Evolutionary conservation across 164 flowering plant genomes (phyloP).

Genomic region (Piper betle): DNA sequence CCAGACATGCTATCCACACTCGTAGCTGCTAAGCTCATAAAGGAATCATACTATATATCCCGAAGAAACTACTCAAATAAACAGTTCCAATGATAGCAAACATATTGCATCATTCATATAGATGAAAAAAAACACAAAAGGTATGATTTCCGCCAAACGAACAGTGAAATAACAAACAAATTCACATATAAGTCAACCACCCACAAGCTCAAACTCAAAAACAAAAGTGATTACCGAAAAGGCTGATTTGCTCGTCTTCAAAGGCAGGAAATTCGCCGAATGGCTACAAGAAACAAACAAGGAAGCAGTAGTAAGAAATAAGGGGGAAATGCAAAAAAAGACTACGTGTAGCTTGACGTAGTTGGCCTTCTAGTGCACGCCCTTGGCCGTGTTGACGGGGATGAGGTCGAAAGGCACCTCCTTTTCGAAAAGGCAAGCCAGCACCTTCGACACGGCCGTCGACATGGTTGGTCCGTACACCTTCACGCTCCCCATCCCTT

Average conservation of each 20-base stretch:
- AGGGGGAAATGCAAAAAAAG: background rate
- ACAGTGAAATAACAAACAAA: too few relatives aligned
- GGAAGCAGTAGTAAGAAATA: background rate
- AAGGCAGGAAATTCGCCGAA: slow-evolving; percentile 89
- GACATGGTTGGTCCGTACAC: slow-evolving; percentile 81
- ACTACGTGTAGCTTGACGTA: slow-evolving; percentile 64
- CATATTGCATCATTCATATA: too few relatives aligned
- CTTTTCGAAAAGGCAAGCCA: slow-evolving; percentile 68
- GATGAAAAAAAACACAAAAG: too few relatives aligned
- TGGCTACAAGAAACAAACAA: slow-evolving; percentile 31
- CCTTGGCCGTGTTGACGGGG: slow-evolving; percentile 56
- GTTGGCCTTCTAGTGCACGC: slow-evolving; percentile 65
- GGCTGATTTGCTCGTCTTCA: slow-evolving; percentile 51
- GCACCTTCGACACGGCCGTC: slow-evolving; percentile 60
- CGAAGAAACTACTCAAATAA: too few relatives aligned
- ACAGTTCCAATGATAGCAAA: too few relatives aligned
- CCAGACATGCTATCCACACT: too few relatives aligned
- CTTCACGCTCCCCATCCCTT: slow-evolving; percentile 41
- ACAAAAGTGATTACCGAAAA: slow-evolving; percentile 36
- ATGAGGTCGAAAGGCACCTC: slow-evolving; percentile 53
- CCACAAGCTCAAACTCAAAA: background rate
- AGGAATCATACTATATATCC: too few relatives aligned
- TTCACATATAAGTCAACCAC: too few relatives aligned
- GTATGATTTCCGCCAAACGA: too few relatives aligned
- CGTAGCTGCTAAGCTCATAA: too few relatives aligned